Base-by-base conservation (phyloP, 1,284 basidiomycete genomes). In the Apiotrichum akiyoshidainum region DNA sequence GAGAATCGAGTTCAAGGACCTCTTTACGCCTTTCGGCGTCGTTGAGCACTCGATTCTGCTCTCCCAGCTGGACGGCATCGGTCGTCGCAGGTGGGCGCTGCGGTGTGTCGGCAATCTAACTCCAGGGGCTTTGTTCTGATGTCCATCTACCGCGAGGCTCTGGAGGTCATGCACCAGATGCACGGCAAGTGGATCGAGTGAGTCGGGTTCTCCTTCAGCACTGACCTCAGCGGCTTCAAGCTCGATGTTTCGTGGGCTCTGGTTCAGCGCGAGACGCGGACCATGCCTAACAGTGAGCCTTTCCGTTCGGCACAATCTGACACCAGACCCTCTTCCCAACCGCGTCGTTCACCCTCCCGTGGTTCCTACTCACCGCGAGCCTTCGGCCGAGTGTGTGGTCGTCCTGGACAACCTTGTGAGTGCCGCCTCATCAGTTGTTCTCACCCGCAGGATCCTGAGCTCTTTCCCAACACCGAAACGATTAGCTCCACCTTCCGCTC, bases 211-310 rank as follows among this genome's bases (percentile, higher is more conserved):
- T 8, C 3, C 21, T 11, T 37, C 11, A 9, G 17, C 19, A 58
- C 59, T 68, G 21, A 70, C 19, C 5, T n/a, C 44, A 74, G 73
- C 19, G 72, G 72, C 5, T 68, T 62, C 58, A 68, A 66, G 55
- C 68, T 76, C 10, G 73, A 76, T 50, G 61, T 76, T 7, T 74
- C 74, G 9, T 76, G 74, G 74, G 72, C 74, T 1, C 59, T 76
- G n/a, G 69, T 72, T n/a, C 74, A 76, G 61, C 62, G 71, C 42
- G 70, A 74, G 53, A 57, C 68, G 6, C 68, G 67, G 58, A 65
- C 64, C 45, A 66, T 67, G 52, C 59, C 61, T 13, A 44, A 60
- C 22, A 59, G 69, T 70, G 47, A 63, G 66, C 21, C 16, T 16
- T 14, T 2, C 8, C 5, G n/a, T 13, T 5, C 33, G n/a, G n/a